Evolutionary conservation across 2,329 filamentous ascomycete species (phyloP).

Genomic region (Xylariaceae sp.): DNA sequence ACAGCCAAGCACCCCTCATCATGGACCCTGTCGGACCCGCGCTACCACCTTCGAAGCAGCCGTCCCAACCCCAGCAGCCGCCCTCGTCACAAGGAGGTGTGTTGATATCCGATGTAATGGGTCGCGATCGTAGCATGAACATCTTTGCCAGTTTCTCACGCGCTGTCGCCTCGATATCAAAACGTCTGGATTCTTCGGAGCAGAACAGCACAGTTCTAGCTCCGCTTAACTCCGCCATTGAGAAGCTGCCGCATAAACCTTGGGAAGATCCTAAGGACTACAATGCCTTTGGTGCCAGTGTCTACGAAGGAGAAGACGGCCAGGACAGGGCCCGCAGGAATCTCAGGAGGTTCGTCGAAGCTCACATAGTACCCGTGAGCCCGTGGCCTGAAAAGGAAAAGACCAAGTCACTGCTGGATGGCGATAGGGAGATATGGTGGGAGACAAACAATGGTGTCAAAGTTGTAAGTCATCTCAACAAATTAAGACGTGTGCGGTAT

Average conservation of each 20-base stretch:
- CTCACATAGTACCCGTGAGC: constrained; percentile 76
- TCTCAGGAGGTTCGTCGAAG: constrained; percentile 80
- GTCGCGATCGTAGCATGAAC: constrained; percentile 77
- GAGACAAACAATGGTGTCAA: constrained; percentile 71
- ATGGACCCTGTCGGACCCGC: constrained; percentile 35
- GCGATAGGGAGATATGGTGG: constrained; percentile 78
- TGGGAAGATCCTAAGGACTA: constrained; percentile 84
- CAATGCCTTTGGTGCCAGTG: constrained; percentile 65
- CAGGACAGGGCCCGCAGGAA: constrained; percentile 79
- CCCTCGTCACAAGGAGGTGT: constrained; percentile 54
- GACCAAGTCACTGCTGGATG: constrained; percentile 69
- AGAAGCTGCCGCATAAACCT: constrained; percentile 79
- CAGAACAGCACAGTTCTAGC: constrained; percentile 85
- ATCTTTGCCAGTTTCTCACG: constrained; percentile 84
- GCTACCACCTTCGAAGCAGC: constrained; percentile 22
- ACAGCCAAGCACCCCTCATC: constrained; percentile 42
- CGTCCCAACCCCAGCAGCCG: constrained; percentile 14
- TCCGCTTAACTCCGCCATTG: constrained; percentile 82
- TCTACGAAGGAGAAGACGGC: constrained; percentile 78
- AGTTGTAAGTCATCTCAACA: constrained; percentile 56
- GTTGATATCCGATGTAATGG: constrained; percentile 83
- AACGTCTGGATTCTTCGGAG: constrained; percentile 69
- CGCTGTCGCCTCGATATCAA: constrained; percentile 71
- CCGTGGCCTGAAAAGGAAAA: constrained; percentile 76
- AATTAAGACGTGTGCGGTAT: constrained; percentile 16